These are phyloP conservation scores for Eucalyptus shirleyi DNA, from an alignment of 345 rosid genomes.

Conservation along the genomic window DNA sequence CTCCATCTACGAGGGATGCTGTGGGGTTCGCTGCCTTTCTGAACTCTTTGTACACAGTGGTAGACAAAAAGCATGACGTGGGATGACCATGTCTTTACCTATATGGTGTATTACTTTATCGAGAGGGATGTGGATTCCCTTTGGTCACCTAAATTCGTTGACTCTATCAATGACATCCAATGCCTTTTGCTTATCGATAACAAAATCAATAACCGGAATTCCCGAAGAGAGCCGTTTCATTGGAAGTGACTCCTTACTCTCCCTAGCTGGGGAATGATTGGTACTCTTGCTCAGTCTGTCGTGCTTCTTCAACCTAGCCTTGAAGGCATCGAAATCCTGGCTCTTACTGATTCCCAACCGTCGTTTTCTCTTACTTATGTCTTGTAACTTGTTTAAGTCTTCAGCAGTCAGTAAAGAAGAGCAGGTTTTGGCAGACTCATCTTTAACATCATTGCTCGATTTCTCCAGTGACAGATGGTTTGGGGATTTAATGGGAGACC, in stretches of 20 bases:
- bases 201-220: constrained; percentile 31
- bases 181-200: constrained; percentile 35
- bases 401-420: constrained; percentile 16
- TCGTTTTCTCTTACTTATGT: constrained; percentile 57
- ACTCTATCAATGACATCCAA: constrained; percentile 53
- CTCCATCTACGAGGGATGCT: background rate
- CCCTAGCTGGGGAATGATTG: constrained; percentile 14
- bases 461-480: background rate
- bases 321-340: constrained; percentile 43
- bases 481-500: background rate
- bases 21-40: background rate
- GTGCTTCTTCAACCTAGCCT: constrained; percentile 16
- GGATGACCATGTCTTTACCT: background rate
- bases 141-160: constrained; percentile 3
- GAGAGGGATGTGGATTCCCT: background rate
- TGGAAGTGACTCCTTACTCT: constrained; percentile 21
- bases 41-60: background rate
- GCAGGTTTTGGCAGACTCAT: background rate
- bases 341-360: constrained; percentile 80
- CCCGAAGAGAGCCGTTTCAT: constrained; percentile 29
- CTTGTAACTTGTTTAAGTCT: constrained; percentile 65
- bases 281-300: constrained; percentile 44
- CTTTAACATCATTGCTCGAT: constrained; percentile 1
- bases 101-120: background rate
- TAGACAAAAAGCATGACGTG: background rate